Evolutionary conservation across 2,329 filamentous ascomycete species (phyloP).

Genomic region (Colletotrichum incanum): DNA sequence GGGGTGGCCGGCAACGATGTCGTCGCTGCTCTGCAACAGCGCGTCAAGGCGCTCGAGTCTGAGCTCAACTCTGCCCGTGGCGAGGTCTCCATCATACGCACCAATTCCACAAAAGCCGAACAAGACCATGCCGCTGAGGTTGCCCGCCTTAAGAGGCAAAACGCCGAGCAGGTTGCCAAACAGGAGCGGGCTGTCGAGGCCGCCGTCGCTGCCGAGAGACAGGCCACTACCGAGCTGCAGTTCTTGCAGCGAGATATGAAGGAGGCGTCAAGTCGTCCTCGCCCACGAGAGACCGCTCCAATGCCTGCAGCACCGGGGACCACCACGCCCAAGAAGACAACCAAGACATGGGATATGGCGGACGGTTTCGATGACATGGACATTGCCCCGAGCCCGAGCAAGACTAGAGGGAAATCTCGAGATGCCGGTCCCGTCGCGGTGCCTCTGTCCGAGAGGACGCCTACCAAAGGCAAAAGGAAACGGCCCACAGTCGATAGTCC

Average conservation of each 20-base stretch:
- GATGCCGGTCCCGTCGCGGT: conserved; percentile 61
- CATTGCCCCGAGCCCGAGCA: conserved; percentile 68
- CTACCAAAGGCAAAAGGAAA: conserved; percentile 81
- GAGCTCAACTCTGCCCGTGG: conserved; percentile 77
- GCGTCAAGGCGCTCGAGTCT: conserved; percentile 67
- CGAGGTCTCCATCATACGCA: conserved; percentile 82
- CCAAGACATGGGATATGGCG: conserved; percentile 71
- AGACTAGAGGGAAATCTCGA: conserved; percentile 60
- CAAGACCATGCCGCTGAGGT: conserved; percentile 77
- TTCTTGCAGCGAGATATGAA: conserved; percentile 82
- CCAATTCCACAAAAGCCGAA: conserved; percentile 74
- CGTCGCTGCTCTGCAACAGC: conserved; percentile 65
- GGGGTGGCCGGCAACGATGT: conserved; percentile 53
- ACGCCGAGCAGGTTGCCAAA: conserved; percentile 75
- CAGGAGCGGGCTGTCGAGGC: conserved; percentile 76
- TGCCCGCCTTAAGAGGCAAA: conserved; percentile 72
- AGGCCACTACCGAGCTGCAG: conserved; percentile 77
- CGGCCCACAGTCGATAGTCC: conserved; percentile 77
- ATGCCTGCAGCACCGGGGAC: conserved; percentile 47
- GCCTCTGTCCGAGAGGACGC: conserved; percentile 69
- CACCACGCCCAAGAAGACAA: conserved; percentile 72
- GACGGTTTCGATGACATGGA: conserved; percentile 85
- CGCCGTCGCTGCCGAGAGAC: conserved; percentile 76
- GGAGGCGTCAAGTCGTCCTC: conserved; percentile 68
- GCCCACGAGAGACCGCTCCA: conserved; percentile 60